Conservation (phyloP, 192 early-diverging fungal genomes). For the Linnemannia exigua region DNA sequence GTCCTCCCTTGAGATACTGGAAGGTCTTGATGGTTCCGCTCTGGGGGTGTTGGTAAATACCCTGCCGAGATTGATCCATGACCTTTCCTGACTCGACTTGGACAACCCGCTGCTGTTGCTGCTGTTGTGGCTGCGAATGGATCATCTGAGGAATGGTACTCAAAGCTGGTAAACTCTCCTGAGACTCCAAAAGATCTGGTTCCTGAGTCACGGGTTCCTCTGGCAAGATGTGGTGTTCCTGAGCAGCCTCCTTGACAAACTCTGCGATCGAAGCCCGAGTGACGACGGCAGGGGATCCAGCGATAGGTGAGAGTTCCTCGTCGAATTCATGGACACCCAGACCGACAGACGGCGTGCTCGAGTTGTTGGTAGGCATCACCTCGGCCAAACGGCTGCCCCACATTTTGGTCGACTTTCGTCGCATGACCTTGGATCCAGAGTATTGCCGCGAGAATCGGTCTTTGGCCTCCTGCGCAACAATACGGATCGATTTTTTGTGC, state of each 20-base stretch:
- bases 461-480: slow-evolving; percentile 65
- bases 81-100: slow-evolving; percentile 44
- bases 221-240: slow-evolving; percentile 46
- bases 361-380: slow-evolving; percentile 60
- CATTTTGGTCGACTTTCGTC: slow-evolving; percentile 67
- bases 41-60: slow-evolving; percentile 47
- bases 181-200: not conserved
- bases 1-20: slow-evolving; percentile 80
- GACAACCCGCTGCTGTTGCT: slow-evolving; percentile 16
- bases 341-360: slow-evolving; percentile 21
- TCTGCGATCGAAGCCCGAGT: slow-evolving; percentile 50
- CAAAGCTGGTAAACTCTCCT: slow-evolving; percentile 11
- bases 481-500: slow-evolving; percentile 67
- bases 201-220: slow-evolving; percentile 11
- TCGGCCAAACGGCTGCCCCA: slow-evolving; percentile 65
- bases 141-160: not conserved
- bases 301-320: slow-evolving; percentile 44
- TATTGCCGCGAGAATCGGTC: slow-evolving; percentile 56
- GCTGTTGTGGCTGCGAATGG: slow-evolving; percentile 5
- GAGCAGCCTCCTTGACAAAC: slow-evolving; percentile 40
- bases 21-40: slow-evolving; percentile 63
- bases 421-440: slow-evolving; percentile 49
- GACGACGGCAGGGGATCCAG: slow-evolving; percentile 37
- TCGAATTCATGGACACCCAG: slow-evolving; percentile 42
- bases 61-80: slow-evolving; percentile 49